Base-by-base conservation (phyloP, 1,139 yeast species). In the Kodamaea alishanica region DNA sequence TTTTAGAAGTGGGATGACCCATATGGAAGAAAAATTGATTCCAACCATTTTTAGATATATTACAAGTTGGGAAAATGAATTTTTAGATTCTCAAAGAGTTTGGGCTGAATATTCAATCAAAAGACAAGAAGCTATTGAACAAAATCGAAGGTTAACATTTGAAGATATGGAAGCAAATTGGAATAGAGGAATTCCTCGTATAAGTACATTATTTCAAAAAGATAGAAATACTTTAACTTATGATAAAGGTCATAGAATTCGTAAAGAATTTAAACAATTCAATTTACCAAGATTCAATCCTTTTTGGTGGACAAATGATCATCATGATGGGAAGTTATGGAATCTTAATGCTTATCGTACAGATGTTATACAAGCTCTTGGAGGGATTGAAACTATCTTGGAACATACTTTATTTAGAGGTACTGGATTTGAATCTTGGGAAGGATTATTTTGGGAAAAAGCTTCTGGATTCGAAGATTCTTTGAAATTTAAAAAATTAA, bases 391-490 rank as follows among this genome's bases (percentile, higher is more conserved):
- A 54, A 89, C 98, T 0, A 92, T 94, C 56, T 63, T 94, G 47
- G 98, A 92, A 54, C 99, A 94, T 54, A 89, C 98, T 0, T 64
- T 94, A 38, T 94, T 92, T 68, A 87, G 87, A 57, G 98, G 96
- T 15, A 94, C 99, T 1, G 98, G 98, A 0, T 94, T 94, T 58
- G 96, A 86, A 52, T 86, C 95, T 7, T 94, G 98, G 98, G 99
- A 94, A 67, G 98, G 98, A 3, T 68, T 94, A 24, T 94, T 94
- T 60, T 94, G 99, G 99, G 98, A 94, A 55, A 88, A 88, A 54
- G 92, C 95, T 0, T 82, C 96, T 23, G 98, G 98, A 0, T 92
- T 90, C 58, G 99, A 94, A 60, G 98, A 94, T 53, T 85, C 96
- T 0, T 75, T 94, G 74, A 92, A 90, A 58, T 87, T 89, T 62